A percentile compares a stretch with the other conserved stretches of the same genome.
phyloP scores from a whole-genome alignment of 106 monocot species.

The Allium cepa region DNA sequence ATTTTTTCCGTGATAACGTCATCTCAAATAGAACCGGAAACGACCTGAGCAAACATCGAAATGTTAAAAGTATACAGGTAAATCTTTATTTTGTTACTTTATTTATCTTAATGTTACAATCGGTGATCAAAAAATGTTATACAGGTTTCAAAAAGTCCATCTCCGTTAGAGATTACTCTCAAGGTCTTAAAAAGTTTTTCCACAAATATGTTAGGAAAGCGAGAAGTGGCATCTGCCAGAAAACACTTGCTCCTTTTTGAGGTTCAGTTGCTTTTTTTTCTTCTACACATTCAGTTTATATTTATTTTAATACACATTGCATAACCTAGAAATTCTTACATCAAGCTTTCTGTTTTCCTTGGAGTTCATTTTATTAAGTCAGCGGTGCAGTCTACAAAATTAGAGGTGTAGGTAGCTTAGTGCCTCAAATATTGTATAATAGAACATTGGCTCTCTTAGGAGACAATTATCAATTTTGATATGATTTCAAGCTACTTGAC shows the following conservation, averaged over 20 bases:
- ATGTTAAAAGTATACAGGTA: constrained; percentile 61
- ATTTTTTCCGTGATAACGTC: constrained; percentile 63
- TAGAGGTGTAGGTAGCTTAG: too few species aligned
- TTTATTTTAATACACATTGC: too few species aligned
- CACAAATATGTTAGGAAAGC: constrained; percentile 51
- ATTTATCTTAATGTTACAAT: background rate
- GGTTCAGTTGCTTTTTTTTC: constrained; percentile 19
- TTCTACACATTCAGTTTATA: too few species aligned
- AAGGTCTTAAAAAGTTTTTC: constrained; percentile 66
- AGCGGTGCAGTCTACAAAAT: background rate
- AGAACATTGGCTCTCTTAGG: too few species aligned
- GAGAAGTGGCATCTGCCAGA: constrained; percentile 42
- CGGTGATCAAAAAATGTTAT: background rate
- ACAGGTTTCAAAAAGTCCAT: constrained; percentile 81
- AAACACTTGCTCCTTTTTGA: constrained; percentile 86
- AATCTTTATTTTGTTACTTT: background rate
- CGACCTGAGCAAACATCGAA: constrained; percentile 41
- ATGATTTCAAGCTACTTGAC: too few species aligned
- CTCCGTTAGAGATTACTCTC: constrained; percentile 66
- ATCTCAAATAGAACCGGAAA: constrained; percentile 10
- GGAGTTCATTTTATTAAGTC: background rate
- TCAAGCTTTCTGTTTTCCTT: too few species aligned
- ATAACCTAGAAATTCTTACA: too few species aligned
- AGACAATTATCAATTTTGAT: too few species aligned
- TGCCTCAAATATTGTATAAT: too few species aligned